A percentile compares a stretch with the other conserved stretches of the same genome.
Evolutionary conservation across 306 rosid genomes (phyloP).

Genomic region (Carpinus fangiana): DNA sequence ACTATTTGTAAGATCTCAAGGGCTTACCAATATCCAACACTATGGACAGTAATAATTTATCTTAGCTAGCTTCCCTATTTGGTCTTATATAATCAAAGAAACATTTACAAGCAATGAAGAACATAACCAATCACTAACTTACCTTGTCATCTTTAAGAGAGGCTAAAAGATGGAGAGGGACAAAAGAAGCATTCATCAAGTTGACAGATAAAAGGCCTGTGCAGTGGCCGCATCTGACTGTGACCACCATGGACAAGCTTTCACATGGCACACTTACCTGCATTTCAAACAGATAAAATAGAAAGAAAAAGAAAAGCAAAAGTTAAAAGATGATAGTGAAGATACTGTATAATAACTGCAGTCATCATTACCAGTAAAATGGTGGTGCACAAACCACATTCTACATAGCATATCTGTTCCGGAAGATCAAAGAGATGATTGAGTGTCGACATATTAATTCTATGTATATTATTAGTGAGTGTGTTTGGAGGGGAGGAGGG

Average conservation of each 20-base stretch:
- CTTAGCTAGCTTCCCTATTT: neutral
- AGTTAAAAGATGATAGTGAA: constrained; percentile 1
- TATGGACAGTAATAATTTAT: too few species aligned
- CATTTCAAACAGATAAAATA: constrained; percentile 18
- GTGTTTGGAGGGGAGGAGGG: constrained; percentile 10
- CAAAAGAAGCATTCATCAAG: constrained; percentile 82
- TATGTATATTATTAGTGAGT: neutral
- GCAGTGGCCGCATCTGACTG: constrained; percentile 96
- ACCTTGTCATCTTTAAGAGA: constrained; percentile 64
- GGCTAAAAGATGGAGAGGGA: constrained; percentile 77
- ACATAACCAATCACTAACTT: neutral
- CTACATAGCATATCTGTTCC: constrained; percentile 82
- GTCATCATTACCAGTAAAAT: constrained; percentile 59
- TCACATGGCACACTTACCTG: constrained; percentile 95
- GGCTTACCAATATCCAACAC: too few species aligned
- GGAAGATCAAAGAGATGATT: constrained; percentile 75
- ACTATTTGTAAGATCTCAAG: too few species aligned
- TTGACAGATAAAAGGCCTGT: constrained; percentile 78
- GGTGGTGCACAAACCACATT: constrained; percentile 87
- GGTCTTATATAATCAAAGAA: neutral
- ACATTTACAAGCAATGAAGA: neutral
- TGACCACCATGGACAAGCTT: constrained; percentile 83
- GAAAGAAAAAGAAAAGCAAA: neutral
- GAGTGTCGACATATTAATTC: constrained; percentile 50
- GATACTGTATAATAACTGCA: constrained; percentile 2